Percentiles rank a stretch among this genome's conserved stretches.
phyloP scores from a whole-genome alignment of 2,329 filamentous ascomycete species.

The Diaporthe citriasiana region DNA sequence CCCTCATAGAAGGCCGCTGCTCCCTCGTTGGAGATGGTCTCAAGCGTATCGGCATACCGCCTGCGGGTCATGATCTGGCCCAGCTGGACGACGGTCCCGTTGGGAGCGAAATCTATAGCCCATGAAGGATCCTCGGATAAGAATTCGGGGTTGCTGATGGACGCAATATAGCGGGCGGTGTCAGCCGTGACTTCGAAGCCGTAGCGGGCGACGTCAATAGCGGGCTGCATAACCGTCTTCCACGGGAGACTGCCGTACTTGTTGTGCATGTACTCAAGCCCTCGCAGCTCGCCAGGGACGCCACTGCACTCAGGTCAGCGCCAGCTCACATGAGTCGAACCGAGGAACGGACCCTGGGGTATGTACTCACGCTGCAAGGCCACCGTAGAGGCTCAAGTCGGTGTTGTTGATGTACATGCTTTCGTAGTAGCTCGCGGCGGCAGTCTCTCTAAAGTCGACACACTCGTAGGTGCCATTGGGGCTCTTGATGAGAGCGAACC shows the following conservation, averaged over 20 bases:
- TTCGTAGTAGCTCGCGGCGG: slow-evolving; percentile 82
- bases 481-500: slow-evolving; percentile 80
- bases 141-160: slow-evolving; percentile 67
- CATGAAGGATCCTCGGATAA: slow-evolving; percentile 79
- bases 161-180: slow-evolving; percentile 78
- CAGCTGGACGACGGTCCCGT: slow-evolving; percentile 74
- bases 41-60: slow-evolving; percentile 80
- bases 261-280: slow-evolving; percentile 80
- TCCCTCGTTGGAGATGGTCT: slow-evolving; percentile 76
- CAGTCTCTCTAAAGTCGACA: slow-evolving; percentile 88
- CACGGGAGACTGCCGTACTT: slow-evolving; percentile 75
- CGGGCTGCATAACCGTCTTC: slow-evolving; percentile 77
- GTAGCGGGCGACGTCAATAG: slow-evolving; percentile 78
- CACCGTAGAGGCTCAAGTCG: slow-evolving; percentile 74
- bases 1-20: slow-evolving; percentile 79
- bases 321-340: too few relatives aligned
- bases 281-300: slow-evolving; percentile 79
- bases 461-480: slow-evolving; percentile 79
- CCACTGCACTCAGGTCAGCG: slow-evolving; percentile 57
- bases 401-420: slow-evolving; percentile 85
- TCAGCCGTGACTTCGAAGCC: slow-evolving; percentile 82
- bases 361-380: slow-evolving; percentile 76
- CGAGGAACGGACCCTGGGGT: too few relatives aligned
- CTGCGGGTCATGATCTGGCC: slow-evolving; percentile 83
- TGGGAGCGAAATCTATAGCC: slow-evolving; percentile 87